These are phyloP conservation scores for Plectosphaerella sp. DNA, from an alignment of 2,329 filamentous ascomycete genomes.

Conservation along the genomic window DNA sequence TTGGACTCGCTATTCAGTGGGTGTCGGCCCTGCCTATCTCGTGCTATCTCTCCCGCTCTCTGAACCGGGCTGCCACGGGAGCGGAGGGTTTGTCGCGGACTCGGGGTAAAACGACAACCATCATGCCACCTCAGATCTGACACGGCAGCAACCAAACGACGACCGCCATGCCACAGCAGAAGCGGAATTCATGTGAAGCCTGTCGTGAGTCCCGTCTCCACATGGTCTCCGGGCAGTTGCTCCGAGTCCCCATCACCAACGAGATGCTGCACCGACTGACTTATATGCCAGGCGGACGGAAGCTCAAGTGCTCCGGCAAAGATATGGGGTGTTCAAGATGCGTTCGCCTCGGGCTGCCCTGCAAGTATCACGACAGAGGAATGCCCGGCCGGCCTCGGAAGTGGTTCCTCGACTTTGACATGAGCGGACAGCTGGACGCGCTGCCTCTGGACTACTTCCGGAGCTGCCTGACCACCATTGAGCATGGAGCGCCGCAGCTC, in stretches of 20 bases:
- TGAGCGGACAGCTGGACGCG: constrained; percentile 2
- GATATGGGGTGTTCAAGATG: constrained; percentile 20
- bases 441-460: constrained; percentile 12
- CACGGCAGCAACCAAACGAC: constrained; percentile 2
- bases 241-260: too few species aligned
- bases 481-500: background rate
- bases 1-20: too few species aligned
- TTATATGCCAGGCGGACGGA: constrained; percentile 15
- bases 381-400: constrained; percentile 20
- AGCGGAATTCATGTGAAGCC: constrained; percentile 21
- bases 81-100: too few species aligned
- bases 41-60: too few species aligned
- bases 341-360: constrained; percentile 14
- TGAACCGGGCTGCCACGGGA: too few species aligned
- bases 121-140: too few species aligned
- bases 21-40: too few species aligned
- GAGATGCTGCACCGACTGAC: too few species aligned
- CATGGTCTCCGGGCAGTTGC: background rate
- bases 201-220: constrained; percentile 16
- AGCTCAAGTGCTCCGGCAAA: constrained; percentile 22
- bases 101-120: too few species aligned
- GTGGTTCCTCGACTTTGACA: constrained; percentile 12
- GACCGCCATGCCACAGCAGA: constrained; percentile 14
- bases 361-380: constrained; percentile 22
- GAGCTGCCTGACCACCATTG: constrained; percentile 3